Conservation (phyloP, 352 stramenopile species). For the Pythium dissotocum region DNA sequence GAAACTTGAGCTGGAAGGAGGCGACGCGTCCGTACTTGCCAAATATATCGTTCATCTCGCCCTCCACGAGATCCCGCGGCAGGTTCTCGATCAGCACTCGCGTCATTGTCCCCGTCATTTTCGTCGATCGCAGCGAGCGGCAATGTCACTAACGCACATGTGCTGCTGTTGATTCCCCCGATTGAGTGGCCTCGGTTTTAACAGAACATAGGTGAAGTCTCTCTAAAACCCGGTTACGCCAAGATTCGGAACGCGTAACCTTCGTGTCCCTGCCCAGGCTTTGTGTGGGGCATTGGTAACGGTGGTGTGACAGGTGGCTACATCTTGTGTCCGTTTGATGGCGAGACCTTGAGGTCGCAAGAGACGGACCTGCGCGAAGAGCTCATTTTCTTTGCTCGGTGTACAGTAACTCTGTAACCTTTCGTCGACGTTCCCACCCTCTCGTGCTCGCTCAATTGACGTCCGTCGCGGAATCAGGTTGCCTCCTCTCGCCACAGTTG, state of each 20-base stretch:
- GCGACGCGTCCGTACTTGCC: conserved; percentile 46
- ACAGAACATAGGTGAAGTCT: background rate
- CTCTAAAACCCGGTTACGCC: background rate
- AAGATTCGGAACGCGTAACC: background rate
- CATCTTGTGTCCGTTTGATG: conserved; percentile 1
- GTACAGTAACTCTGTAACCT: background rate
- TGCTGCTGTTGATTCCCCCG: background rate
- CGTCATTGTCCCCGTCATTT: conserved; percentile 5
- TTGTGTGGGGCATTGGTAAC: background rate
- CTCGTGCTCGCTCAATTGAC: background rate
- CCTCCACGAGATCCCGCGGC: conserved; percentile 53
- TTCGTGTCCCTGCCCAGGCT: background rate
- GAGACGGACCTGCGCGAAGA: background rate
- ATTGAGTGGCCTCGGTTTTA: background rate
- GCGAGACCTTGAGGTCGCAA: background rate
- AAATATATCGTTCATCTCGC: conserved; percentile 58
- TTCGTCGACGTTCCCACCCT: background rate
- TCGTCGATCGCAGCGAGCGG: background rate
- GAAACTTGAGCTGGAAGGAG: conserved; percentile 57
- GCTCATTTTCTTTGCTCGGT: background rate
- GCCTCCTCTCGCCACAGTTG: background rate
- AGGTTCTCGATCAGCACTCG: conserved; percentile 52
- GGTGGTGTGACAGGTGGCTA: conserved; percentile 4
- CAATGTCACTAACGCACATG: background rate
- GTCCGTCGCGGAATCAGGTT: background rate